These are phyloP conservation scores for Ricinus communis DNA, from an alignment of 345 rosid genomes.

Conservation along the genomic window DNA sequence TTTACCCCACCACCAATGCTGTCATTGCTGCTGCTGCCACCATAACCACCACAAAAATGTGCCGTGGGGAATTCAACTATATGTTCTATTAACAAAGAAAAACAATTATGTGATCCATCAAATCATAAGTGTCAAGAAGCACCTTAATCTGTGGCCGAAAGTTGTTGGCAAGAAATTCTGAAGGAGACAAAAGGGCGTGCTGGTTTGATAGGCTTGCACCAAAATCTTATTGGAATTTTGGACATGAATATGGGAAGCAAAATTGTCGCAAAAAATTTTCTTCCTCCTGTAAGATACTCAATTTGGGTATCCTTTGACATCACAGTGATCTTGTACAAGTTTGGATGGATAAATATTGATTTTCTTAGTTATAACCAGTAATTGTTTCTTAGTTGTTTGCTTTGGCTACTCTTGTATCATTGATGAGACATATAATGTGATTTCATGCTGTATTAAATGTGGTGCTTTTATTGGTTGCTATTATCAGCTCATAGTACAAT, in stretches of 20 bases:
- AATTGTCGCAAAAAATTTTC: not conserved
- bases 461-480: slow-evolving; percentile 7
- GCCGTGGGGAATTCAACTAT: too few species aligned
- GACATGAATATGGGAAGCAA: not conserved
- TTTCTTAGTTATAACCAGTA: not conserved
- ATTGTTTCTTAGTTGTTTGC: not conserved
- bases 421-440: not conserved
- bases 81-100: too few species aligned
- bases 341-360: not conserved
- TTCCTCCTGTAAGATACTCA: not conserved
- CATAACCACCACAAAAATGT: too few species aligned
- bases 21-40: too few species aligned
- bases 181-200: too few species aligned
- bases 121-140: too few species aligned
- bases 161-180: too few species aligned
- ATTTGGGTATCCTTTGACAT: not conserved
- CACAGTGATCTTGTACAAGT: not conserved
- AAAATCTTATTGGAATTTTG: too few species aligned
- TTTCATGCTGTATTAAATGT: not conserved
- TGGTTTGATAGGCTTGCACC: too few species aligned
- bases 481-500: not conserved
- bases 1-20: too few species aligned
- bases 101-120: too few species aligned
- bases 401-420: not conserved
- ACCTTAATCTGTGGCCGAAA: too few species aligned